These are phyloP conservation scores for Epichloe bromicola DNA, from an alignment of 2,329 filamentous ascomycete genomes.

Conservation along the genomic window DNA sequence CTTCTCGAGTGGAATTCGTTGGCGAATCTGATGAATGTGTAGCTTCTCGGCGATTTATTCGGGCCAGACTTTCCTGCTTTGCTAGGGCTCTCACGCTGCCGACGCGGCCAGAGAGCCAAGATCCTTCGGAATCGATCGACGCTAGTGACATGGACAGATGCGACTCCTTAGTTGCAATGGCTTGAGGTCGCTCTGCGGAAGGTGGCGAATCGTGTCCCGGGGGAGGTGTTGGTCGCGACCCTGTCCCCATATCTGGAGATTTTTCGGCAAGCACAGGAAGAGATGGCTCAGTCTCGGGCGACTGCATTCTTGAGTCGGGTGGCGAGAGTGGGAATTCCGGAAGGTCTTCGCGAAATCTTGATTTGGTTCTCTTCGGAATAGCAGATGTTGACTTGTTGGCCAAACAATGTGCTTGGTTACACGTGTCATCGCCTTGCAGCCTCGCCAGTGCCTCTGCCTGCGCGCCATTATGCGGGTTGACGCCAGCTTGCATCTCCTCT, in stretches of 20 bases:
- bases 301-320: constrained; percentile 68
- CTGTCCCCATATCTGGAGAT: constrained; percentile 13
- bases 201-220: constrained; percentile 32
- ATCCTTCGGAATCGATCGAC: constrained; percentile 89
- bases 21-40: constrained; percentile 26
- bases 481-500: constrained; percentile 56
- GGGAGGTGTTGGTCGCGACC: constrained; percentile 15
- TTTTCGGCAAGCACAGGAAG: constrained; percentile 21
- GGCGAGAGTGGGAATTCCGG: constrained; percentile 80
- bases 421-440: constrained; percentile 21
- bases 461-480: constrained; percentile 10
- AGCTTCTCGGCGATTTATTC: constrained; percentile 17
- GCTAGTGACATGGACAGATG: constrained; percentile 77
- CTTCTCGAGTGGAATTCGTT: constrained; percentile 44
- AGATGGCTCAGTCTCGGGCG: constrained; percentile 50
- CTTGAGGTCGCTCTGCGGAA: constrained; percentile 27
- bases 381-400: constrained; percentile 24
- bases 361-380: constrained; percentile 67
- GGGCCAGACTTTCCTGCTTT: constrained; percentile 28
- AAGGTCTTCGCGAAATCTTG: constrained; percentile 83
- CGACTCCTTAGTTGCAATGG: constrained; percentile 36
- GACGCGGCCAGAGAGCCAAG: constrained; percentile 76
- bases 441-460: constrained; percentile 22
- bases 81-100: constrained; percentile 34
- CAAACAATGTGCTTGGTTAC: constrained; percentile 14